Conservation (phyloP, 2,329 filamentous ascomycete species). For the Phialocephala subalpina region DNA sequence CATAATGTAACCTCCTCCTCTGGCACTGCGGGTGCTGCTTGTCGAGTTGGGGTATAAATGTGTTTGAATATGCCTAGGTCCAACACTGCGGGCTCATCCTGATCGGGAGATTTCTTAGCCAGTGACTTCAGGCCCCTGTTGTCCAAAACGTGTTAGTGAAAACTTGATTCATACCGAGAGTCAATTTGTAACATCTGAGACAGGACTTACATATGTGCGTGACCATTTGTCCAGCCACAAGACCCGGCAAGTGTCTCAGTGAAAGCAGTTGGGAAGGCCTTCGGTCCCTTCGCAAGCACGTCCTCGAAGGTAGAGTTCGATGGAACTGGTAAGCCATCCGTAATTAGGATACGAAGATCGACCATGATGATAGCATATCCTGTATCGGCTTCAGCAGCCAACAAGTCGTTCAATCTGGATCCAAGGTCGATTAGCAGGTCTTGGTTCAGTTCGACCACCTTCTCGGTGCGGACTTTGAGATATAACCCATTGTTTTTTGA, state of each 20-base stretch:
- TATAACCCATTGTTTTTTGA: neutral
- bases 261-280: conserved; percentile 1
- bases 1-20: neutral
- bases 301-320: neutral
- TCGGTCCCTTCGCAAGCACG: neutral
- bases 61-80: too few relatives aligned
- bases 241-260: neutral
- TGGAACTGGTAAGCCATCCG: conserved; percentile 8
- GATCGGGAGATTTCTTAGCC: too few relatives aligned
- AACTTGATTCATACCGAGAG: too few relatives aligned
- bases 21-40: neutral
- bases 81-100: too few relatives aligned
- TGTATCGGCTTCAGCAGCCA: neutral
- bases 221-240: conserved; percentile 12
- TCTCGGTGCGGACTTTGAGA: neutral
- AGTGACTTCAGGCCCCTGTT: too few relatives aligned
- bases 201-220: conserved; percentile 7
- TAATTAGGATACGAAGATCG: neutral
- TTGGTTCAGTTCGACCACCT: neutral
- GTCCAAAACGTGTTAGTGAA: too few relatives aligned
- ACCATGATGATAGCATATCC: conserved; percentile 6
- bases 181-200: too few relatives aligned
- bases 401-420: neutral
- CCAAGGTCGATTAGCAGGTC: conserved; percentile 14
- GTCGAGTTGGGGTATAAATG: neutral